These are phyloP conservation scores for Chlamydomonas sp. DNA, from an alignment of 139 green algal species.

Conservation along the genomic window DNA sequence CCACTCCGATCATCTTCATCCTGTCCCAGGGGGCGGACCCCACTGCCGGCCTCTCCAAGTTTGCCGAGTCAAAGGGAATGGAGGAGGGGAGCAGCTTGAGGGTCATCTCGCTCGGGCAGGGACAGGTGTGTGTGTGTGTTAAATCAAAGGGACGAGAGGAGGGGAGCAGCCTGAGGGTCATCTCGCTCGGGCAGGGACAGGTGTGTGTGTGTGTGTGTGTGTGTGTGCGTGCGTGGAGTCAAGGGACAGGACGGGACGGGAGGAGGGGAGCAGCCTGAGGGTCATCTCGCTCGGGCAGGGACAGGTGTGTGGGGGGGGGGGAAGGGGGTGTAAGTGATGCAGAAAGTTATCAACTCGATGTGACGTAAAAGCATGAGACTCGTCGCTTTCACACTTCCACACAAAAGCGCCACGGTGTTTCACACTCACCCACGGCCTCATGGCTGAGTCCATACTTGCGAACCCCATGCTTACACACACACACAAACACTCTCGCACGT, in stretches of 20 bases:
- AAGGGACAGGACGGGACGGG: background rate
- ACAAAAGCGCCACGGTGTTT: too few species aligned
- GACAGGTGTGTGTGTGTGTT: background rate
- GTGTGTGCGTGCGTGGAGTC: background rate
- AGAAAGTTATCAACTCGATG: too few species aligned
- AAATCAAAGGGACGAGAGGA: background rate
- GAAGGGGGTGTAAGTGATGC: too few species aligned
- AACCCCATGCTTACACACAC: too few species aligned
- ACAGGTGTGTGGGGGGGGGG: background rate
- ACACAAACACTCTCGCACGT: too few species aligned
- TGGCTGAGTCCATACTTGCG: too few species aligned
- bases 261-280: conserved; percentile 8
- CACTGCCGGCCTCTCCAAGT: conserved; percentile 22
- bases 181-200: conserved; percentile 23
- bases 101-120: conserved; percentile 25
- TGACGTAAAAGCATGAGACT: too few species aligned
- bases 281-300: conserved; percentile 25
- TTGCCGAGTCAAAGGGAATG: background rate
- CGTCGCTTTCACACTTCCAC: too few species aligned
- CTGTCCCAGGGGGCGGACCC: conserved; percentile 67
- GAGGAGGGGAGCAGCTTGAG: conserved; percentile 8
- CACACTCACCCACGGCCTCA: too few species aligned
- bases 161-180: conserved; percentile 14
- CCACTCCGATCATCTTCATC: conserved; percentile 71
- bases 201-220: too few species aligned